These are phyloP conservation scores for Fraxinus cuspidata DNA, from an alignment of 257 asterid species.

Conservation along the genomic window DNA sequence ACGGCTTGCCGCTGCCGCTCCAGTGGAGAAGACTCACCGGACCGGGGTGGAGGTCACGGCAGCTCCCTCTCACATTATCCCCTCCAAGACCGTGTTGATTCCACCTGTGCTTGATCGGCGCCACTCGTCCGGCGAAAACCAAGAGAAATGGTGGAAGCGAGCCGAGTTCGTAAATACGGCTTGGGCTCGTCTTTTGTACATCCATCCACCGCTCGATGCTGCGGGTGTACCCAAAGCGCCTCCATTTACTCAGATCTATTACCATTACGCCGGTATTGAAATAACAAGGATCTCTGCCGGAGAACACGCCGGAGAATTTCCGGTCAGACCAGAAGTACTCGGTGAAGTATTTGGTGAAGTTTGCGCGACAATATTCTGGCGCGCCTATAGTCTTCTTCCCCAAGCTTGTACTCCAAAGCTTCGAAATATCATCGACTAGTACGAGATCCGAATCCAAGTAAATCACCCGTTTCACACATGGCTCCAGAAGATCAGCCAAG, in stretches of 20 bases:
- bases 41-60: slow-evolving; percentile 85
- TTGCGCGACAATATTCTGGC: slow-evolving; percentile 90
- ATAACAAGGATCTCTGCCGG: slow-evolving; percentile 65
- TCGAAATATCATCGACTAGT: slow-evolving; percentile 72
- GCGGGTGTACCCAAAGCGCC: slow-evolving; percentile 72
- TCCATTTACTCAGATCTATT: slow-evolving; percentile 80
- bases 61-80: slow-evolving; percentile 81
- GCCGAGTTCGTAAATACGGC: slow-evolving; percentile 88
- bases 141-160: slow-evolving; percentile 81
- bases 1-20: slow-evolving; percentile 95
- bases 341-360: slow-evolving; percentile 84
- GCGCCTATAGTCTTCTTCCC: slow-evolving; percentile 82
- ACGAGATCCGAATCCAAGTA: slow-evolving; percentile 92
- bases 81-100: slow-evolving; percentile 94
- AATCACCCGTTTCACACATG: slow-evolving; percentile 75
- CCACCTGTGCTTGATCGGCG: slow-evolving; percentile 92
- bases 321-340: slow-evolving; percentile 65
- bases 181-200: slow-evolving; percentile 67
- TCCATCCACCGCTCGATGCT: slow-evolving; percentile 96
- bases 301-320: slow-evolving; percentile 48
- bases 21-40: slow-evolving; percentile 96
- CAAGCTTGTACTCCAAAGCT: slow-evolving; percentile 69
- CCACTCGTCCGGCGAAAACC: slow-evolving; percentile 91
- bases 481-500: slow-evolving; percentile 72
- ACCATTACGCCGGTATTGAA: slow-evolving; percentile 97